A percentile compares a stretch with the other conserved stretches of the same genome.
Evolutionary conservation across 2,329 filamentous ascomycete genomes (phyloP).

Genomic region (Botrytis byssoidea): DNA sequence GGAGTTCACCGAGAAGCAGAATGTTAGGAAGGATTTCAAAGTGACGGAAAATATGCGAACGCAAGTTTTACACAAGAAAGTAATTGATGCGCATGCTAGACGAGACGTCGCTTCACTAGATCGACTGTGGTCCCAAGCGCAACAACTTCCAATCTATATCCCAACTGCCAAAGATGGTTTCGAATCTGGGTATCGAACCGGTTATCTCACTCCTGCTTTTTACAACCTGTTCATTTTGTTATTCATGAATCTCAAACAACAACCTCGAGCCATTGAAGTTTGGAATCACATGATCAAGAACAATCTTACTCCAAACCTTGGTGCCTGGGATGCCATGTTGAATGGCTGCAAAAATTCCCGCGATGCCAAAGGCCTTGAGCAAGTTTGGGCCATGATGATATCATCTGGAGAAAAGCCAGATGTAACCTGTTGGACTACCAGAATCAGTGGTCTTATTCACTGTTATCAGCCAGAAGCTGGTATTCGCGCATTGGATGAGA

Average conservation of each 20-base stretch:
- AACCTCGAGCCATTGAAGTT: conserved; percentile 49
- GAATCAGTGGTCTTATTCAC: conserved; percentile 64
- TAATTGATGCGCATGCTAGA: conserved; percentile 30
- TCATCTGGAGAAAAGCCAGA: conserved; percentile 60
- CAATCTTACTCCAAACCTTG: conserved; percentile 57
- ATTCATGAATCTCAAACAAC: conserved; percentile 46
- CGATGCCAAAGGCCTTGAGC: conserved; percentile 59
- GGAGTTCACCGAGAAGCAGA: conserved; percentile 15
- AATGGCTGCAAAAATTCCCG: conserved; percentile 62
- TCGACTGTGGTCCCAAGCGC: conserved; percentile 32
- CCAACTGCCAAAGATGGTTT: background rate
- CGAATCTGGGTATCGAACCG: conserved; percentile 11
- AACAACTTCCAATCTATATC: conserved; percentile 28
- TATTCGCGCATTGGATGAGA: conserved; percentile 63
- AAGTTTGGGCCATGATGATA: conserved; percentile 65
- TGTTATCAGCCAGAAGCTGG: conserved; percentile 53
- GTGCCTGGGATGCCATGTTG: conserved; percentile 72
- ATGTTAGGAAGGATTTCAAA: background rate
- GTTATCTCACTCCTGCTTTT: conserved; percentile 33
- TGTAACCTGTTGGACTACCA: conserved; percentile 64
- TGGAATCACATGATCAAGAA: conserved; percentile 57
- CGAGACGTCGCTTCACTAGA: conserved; percentile 31
- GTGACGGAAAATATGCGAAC: background rate
- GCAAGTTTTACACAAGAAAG: conserved; percentile 22
- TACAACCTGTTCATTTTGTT: conserved; percentile 48